phyloP scores from a whole-genome alignment of 2,329 filamentous ascomycete species.

The Diaporthe amygdali region DNA sequence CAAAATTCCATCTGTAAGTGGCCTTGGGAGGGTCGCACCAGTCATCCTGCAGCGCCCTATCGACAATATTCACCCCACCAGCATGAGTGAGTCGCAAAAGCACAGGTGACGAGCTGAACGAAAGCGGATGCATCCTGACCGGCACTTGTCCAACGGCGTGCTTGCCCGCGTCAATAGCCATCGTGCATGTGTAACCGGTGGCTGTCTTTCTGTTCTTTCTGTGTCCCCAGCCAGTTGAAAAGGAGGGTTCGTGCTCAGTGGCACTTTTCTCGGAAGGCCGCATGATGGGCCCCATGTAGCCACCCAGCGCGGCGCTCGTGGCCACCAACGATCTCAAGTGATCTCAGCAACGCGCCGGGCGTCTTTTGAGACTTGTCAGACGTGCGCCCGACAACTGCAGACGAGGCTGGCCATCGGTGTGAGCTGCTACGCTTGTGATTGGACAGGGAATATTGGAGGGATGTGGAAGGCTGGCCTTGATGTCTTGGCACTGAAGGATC shows the following conservation, averaged over 20 bases:
- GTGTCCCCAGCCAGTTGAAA: background rate
- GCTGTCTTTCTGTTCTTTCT: background rate
- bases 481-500: background rate
- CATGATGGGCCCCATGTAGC: conserved; percentile 2
- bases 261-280: conserved; percentile 9
- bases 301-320: background rate
- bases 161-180: background rate
- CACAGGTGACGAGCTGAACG: conserved; percentile 6
- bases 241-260: background rate
- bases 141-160: conserved; percentile 6
- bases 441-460: background rate
- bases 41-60: conserved; percentile 1
- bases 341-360: conserved; percentile 2
- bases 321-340: background rate
- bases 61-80: background rate
- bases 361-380: conserved; percentile 13
- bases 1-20: background rate
- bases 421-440: background rate
- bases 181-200: conserved; percentile 2
- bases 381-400: conserved; percentile 5
- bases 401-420: background rate
- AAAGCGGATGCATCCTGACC: conserved; percentile 1
- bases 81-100: background rate
- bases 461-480: background rate
- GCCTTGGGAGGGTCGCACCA: background rate